Base-by-base conservation (phyloP, 176 grass and related monocot species). In the Musa schizocarpa region DNA sequence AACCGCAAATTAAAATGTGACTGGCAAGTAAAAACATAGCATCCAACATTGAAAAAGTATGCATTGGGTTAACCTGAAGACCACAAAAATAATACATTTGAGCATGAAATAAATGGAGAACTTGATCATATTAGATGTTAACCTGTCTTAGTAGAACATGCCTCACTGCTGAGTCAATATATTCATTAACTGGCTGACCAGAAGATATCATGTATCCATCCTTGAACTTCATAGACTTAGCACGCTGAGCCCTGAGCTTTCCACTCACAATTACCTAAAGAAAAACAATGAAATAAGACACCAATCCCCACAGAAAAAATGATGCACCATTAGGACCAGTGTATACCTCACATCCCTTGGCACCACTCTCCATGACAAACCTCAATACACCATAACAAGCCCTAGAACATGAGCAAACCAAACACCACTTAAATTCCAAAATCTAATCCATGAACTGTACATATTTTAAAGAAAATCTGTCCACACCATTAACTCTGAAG, bases 151-250 rank as follows among this genome's bases (percentile, higher is more conserved):
- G 63, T 10, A 66, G 63, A 66, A 66, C 63, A 66, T 66, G 63
- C 63, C 63, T 66, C 63, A 66, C 63, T 66, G 63, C 63, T 1
- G 63, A 65, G 63, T 65, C 63, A 14, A 65, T 65, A 13, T 65
- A 65, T 65, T 65, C 63, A 12, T 65, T 65, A 1, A 65, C 63
- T 27, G 63, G 63, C 63, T 65, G 63, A 65, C 63, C 63, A 21
- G 63, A 65, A 65, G 63, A 65, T 26, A 65, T 65, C 63, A 65
- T 65, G 24, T 65, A 65, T 65, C 63, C 63, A 65, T 65, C 63
- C 61, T 63, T 65, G 24, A 27, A 23, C 63, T 26, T 43, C 34
- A 43, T 43, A 43, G 34, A 43, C 34, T 43, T 43, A 43, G 34
- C 34, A 43, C 34, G 34, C 34, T 43, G 34, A 43, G 34, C 34